phyloP scores from a whole-genome alignment of 2,329 filamentous ascomycete genomes.

The Colletotrichum shisoi region DNA sequence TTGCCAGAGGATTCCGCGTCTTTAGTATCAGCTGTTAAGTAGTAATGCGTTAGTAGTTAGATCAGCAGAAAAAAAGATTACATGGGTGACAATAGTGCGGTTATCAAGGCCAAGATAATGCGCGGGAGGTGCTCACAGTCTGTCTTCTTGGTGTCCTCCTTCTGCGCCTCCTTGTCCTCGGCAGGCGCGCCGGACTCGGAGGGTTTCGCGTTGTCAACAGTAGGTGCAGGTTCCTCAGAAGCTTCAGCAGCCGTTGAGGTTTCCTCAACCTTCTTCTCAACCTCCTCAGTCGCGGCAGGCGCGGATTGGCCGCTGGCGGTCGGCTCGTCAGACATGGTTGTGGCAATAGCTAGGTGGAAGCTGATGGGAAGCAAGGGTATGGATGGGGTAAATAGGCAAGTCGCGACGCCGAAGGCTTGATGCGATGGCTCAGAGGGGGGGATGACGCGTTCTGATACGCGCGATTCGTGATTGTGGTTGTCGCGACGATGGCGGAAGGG shows the following conservation, averaged over 20 bases:
- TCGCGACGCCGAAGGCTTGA: slow-evolving; percentile 38
- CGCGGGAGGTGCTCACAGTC: slow-evolving; percentile 47
- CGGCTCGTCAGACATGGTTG: slow-evolving; percentile 52
- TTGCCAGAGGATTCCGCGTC: slow-evolving; percentile 45
- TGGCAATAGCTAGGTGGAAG: slow-evolving; percentile 32
- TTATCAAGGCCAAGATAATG: slow-evolving; percentile 3
- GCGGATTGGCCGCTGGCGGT: slow-evolving; percentile 41
- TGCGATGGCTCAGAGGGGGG: slow-evolving; percentile 31
- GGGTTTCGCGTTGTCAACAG: slow-evolving; percentile 42
- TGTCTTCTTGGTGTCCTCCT: slow-evolving; percentile 43
- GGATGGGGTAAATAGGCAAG: slow-evolving; percentile 32
- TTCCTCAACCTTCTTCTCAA: slow-evolving; percentile 48
- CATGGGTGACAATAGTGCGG: slow-evolving; percentile 33
- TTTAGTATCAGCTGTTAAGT: slow-evolving; percentile 43
- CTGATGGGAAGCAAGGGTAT: slow-evolving; percentile 18
- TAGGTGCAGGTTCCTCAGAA: slow-evolving; percentile 40
- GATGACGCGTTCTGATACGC: slow-evolving; percentile 46
- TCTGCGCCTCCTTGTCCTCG: slow-evolving; percentile 40
- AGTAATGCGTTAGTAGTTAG: slow-evolving; percentile 5
- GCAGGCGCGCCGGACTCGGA: slow-evolving; percentile 43
- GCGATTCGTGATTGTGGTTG: slow-evolving; percentile 38
- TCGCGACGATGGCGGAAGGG: slow-evolving; percentile 36
- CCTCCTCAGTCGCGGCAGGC: slow-evolving; percentile 33
- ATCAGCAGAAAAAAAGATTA: slow-evolving; percentile 3
- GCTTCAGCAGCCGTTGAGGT: slow-evolving; percentile 47